Evolutionary conservation across 1,139 yeast species (phyloP), one percentile per base, ranked within the genome.

Genomic region (Hanseniaspora sp.): DNA sequence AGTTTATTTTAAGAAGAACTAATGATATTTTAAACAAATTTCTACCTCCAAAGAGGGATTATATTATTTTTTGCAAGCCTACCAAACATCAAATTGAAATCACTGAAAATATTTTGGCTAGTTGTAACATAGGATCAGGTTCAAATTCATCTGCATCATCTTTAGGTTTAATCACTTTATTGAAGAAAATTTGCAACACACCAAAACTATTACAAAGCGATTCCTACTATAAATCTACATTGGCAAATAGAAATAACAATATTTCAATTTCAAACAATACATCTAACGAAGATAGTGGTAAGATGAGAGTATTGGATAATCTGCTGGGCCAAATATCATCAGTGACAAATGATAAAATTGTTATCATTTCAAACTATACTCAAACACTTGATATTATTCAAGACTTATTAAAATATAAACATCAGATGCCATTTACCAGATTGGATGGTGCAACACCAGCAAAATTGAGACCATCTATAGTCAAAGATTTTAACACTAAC

Each of bases 361-460:
- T 92, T 18, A 73, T 92, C 46, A 92, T 92, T 62, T 87, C 96
- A 30, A 92, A 92, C 65, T 92, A 88, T 66, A 92, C 98, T 0
- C 95, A 87, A 63, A 92, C 98, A 0, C 73, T 92, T 48, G 98
- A 92, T 68, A 68, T 92, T 5, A 69, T 92, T 31, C 87, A 86
- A 63, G 68, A 69, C 8, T 63, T 84, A 12, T 65, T 88, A 48
- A 69, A 68, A 7, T 51, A 51, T 15, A 75, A 77, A 31, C 64
- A 78, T 39, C 75, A 76, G 53, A 63, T 83, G 58, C 65, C 76
- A 0, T 82, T 73, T 62, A 66, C 76, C 12, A 72, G 98, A 49
- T 69, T 92, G 9, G 98, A 94, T 69, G 99, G 99, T 0, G 73
- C 85, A 0, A 87, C 95, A 0, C 83, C 87, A 0, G 74, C 80